These are phyloP conservation scores for Orobanche coerulescens DNA, from an alignment of 257 asterid genomes.

Conservation along the genomic window DNA sequence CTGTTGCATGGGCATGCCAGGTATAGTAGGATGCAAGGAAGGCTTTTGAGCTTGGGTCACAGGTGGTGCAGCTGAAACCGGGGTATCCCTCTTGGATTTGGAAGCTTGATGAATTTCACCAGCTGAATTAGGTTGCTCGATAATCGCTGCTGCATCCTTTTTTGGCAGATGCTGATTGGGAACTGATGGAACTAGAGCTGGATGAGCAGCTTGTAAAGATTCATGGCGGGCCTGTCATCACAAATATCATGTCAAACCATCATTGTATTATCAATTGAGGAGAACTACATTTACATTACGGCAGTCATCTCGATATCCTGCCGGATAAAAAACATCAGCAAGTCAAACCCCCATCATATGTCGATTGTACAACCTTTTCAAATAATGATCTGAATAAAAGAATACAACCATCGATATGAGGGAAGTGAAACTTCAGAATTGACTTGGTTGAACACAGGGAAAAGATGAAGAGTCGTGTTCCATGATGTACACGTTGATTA, in stretches of 20 bases:
- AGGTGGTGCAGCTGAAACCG: slow-evolving; percentile 38
- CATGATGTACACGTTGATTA: no score
- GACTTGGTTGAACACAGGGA: background rate
- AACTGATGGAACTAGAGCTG: slow-evolving; percentile 41
- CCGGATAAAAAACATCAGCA: background rate
- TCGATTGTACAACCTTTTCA: background rate
- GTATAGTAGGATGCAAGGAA: slow-evolving; percentile 34
- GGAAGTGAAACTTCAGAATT: slow-evolving; percentile 7
- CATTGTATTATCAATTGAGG: slow-evolving; percentile 1
- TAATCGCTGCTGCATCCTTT: slow-evolving; percentile 41
- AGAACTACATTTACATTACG: background rate
- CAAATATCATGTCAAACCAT: slow-evolving; percentile 5
- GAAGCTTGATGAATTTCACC: slow-evolving; percentile 35
- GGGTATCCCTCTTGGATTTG: slow-evolving; percentile 48
- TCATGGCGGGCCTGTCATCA: slow-evolving; percentile 49
- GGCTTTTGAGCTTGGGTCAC: slow-evolving; percentile 54
- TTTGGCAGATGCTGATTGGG: slow-evolving; percentile 51
- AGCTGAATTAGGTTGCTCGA: slow-evolving; percentile 34
- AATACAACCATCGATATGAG: slow-evolving; percentile 4
- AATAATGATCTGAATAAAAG: background rate
- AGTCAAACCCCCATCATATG: background rate
- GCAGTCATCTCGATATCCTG: slow-evolving; percentile 14
- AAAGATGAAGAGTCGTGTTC: background rate
- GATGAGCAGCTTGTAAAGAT: slow-evolving; percentile 34
- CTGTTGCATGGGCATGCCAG: slow-evolving; percentile 49